Percentiles rank a stretch among this genome's conserved stretches.
Conservation (phyloP, 148 eudicot species). For the Rhododendron williamsianum region DNA sequence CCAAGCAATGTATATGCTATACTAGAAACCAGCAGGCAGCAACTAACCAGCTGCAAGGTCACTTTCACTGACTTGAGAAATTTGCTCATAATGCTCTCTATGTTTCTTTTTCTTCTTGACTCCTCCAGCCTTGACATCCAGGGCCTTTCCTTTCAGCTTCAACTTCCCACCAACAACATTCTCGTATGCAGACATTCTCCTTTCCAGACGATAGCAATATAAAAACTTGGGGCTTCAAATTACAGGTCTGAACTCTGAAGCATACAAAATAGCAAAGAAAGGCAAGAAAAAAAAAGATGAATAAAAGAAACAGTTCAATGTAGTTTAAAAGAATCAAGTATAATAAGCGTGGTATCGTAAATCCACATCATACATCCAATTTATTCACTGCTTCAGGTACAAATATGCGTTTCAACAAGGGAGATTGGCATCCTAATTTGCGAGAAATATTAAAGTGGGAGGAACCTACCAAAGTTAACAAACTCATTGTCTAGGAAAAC, state of each 20-base stretch:
- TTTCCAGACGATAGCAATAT: background rate
- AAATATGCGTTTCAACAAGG: background rate
- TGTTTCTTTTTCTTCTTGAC: conserved; percentile 81
- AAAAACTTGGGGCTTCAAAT: background rate
- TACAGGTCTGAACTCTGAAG: background rate
- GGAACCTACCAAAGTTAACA: background rate
- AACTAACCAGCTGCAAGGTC: conserved; percentile 52
- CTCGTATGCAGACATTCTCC: conserved; percentile 69
- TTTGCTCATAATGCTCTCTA: conserved; percentile 44
- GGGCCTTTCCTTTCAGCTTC: conserved; percentile 84
- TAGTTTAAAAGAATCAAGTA: background rate
- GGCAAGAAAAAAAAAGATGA: background rate
- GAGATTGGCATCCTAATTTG: background rate
- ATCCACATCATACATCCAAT: background rate
- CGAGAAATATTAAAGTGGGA: background rate
- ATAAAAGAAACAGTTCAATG: background rate
- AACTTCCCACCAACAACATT: conserved; percentile 82
- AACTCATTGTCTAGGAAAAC: background rate
- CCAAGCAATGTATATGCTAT: background rate
- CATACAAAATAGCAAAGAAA: background rate
- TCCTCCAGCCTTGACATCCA: conserved; percentile 71
- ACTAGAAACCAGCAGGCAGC: background rate
- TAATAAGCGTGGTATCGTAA: background rate
- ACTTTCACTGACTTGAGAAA: conserved; percentile 25
- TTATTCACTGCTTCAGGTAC: background rate